Conservation (phyloP, 2,329 filamentous ascomycete genomes). For the Chaetomium strumarium region DNA sequence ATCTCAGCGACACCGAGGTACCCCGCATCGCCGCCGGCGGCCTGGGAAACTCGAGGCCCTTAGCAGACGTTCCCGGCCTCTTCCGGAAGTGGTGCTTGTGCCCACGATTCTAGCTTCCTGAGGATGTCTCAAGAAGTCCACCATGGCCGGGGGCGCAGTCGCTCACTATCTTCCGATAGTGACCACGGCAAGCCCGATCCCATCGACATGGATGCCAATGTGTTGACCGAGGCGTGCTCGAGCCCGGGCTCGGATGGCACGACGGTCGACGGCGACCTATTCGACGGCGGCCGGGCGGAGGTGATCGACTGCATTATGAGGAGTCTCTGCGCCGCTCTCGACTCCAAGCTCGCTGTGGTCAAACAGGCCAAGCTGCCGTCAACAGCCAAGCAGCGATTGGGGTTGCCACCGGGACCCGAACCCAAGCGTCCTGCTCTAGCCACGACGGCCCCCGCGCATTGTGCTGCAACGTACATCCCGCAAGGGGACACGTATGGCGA, state of each 20-base stretch:
- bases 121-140: too few relatives aligned
- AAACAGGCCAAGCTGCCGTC: not conserved
- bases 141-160: not conserved
- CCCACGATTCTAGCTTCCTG: too few relatives aligned
- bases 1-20: too few relatives aligned
- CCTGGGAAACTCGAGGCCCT: too few relatives aligned
- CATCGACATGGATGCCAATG: not conserved
- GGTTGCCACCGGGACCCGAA: too few relatives aligned
- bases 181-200: not conserved
- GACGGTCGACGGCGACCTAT: not conserved
- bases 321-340: conserved; percentile 17
- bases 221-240: conserved; percentile 1
- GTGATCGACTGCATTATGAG: conserved; percentile 23
- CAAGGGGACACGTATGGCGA: conserved; percentile 80
- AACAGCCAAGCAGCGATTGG: not conserved
- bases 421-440: too few relatives aligned
- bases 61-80: too few relatives aligned
- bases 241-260: conserved; percentile 10
- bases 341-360: conserved; percentile 15
- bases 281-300: conserved; percentile 3
- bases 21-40: too few relatives aligned
- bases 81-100: too few relatives aligned
- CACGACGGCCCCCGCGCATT: conserved; percentile 28
- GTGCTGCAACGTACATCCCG: conserved; percentile 75
- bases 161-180: not conserved